Conservation (phyloP, 2,329 filamentous ascomycete genomes). For the Colletotrichum trifolii region DNA sequence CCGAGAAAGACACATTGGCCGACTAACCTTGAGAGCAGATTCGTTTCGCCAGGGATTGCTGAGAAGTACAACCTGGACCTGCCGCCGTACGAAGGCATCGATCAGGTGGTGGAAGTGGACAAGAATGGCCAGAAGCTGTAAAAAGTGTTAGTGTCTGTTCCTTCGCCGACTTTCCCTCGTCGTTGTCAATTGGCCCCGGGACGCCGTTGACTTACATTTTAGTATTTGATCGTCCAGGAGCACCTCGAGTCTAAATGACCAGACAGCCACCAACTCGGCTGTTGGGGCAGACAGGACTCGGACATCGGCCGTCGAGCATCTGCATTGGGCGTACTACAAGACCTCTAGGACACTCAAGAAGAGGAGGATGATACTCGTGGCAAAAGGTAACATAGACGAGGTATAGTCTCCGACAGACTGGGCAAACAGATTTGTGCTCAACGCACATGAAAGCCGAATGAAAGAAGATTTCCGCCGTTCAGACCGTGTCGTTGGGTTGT, state of each 20-base stretch:
- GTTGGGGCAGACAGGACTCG: conserved; percentile 70
- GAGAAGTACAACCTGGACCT: conserved; percentile 88
- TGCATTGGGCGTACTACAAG: conserved; percentile 50
- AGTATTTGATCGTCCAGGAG: conserved; percentile 1
- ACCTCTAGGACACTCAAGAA: conserved; percentile 59
- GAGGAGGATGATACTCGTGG: conserved; percentile 60
- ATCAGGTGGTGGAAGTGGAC: conserved; percentile 86
- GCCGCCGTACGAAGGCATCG: conserved; percentile 84
- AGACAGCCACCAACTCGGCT: conserved; percentile 65
- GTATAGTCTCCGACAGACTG: conserved; percentile 69
- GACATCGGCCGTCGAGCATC: conserved; percentile 66
- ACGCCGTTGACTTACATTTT: not conserved
- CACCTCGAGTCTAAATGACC: conserved; percentile 55
- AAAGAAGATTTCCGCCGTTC: conserved; percentile 9
- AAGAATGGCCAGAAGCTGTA: conserved; percentile 64
- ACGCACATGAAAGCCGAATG: conserved; percentile 65
- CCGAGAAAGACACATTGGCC: not conserved
- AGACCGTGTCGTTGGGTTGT: conserved; percentile 12
- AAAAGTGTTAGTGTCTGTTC: conserved; percentile 37
- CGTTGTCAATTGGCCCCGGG: conserved; percentile 37
- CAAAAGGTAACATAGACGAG: conserved; percentile 70
- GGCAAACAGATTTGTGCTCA: conserved; percentile 67
- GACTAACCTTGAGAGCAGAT: conserved; percentile 60
- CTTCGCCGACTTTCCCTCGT: conserved; percentile 7
- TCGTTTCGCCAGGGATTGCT: conserved; percentile 81